phyloP scores from a whole-genome alignment of 805 yeast genomes.

The Cephaloascus fragrans region DNA sequence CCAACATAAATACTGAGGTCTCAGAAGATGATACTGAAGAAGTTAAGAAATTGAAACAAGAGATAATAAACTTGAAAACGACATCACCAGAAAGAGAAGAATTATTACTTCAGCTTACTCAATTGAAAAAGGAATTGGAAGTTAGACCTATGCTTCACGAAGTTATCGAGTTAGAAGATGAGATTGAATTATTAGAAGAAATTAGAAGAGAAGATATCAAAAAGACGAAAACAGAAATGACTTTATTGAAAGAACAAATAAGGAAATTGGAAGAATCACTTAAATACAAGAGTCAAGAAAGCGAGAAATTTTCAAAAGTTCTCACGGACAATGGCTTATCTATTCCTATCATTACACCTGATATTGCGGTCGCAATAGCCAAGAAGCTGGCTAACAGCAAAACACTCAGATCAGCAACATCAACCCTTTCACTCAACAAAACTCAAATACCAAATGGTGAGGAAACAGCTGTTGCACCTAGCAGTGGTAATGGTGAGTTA shows the following conservation, averaged over 20 bases:
- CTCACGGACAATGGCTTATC: not conserved
- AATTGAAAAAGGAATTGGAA: constrained; percentile 8
- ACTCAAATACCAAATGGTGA: too few species aligned
- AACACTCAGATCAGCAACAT: too few species aligned
- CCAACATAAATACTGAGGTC: too few species aligned
- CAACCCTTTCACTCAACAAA: too few species aligned
- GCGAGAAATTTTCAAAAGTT: too few species aligned
- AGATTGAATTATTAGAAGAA: constrained; percentile 28
- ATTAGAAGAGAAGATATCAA: constrained; percentile 15
- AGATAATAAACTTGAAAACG: not conserved
- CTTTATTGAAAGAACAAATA: constrained; percentile 14
- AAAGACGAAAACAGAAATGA: constrained; percentile 12
- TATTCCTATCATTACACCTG: not conserved
- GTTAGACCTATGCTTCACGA: constrained; percentile 32
- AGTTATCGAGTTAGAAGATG: constrained; percentile 33
- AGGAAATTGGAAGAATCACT: constrained; percentile 12
- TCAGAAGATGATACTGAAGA: not conserved
- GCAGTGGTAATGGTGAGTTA: constrained; percentile 21
- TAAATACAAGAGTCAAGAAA: constrained; percentile 4
- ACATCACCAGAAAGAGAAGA: not conserved
- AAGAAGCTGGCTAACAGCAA: too few species aligned
- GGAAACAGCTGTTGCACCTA: constrained; percentile 13
- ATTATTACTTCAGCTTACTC: not conserved
- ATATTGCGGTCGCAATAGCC: too few species aligned
- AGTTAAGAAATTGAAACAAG: not conserved